These are phyloP conservation scores for Phtheirospermum japonicum DNA, from an alignment of 257 asterid genomes.

Conservation along the genomic window DNA sequence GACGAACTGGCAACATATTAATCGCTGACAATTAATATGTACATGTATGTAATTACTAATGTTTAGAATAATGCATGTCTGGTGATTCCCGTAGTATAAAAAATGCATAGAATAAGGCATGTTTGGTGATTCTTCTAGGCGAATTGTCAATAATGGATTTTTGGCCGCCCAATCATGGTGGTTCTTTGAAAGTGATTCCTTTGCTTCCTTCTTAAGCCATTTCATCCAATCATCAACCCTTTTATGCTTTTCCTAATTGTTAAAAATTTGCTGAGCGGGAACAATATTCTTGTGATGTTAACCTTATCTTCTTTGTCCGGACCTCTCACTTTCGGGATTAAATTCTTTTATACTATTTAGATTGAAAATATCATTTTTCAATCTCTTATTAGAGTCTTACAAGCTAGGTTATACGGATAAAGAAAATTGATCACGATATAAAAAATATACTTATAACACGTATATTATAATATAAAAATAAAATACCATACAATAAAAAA, in stretches of 20 bases:
- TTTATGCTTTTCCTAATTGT: constrained; percentile 44
- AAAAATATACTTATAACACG: too few species aligned
- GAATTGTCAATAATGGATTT: constrained; percentile 32
- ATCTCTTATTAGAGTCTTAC: too few species aligned
- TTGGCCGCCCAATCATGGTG: constrained; percentile 49
- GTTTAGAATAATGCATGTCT: background rate
- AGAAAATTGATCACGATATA: too few species aligned
- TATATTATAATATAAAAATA: too few species aligned
- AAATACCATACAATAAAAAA: too few species aligned
- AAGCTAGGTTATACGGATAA: too few species aligned
- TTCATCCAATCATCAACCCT: constrained; percentile 50
- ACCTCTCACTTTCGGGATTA: constrained; percentile 27
- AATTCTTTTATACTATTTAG: constrained; percentile 4
- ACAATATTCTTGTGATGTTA: constrained; percentile 34
- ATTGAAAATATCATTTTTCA: too few species aligned
- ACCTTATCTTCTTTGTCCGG: constrained; percentile 37
- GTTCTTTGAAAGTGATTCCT: constrained; percentile 46
- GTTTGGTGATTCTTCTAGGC: constrained; percentile 28
- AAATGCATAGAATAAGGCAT: constrained; percentile 2
- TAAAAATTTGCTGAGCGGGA: constrained; percentile 22
- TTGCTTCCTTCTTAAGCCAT: constrained; percentile 82
- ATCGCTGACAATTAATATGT: too few species aligned
- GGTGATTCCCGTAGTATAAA: background rate
- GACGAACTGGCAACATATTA: too few species aligned
- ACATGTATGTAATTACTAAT: background rate